phyloP scores from a whole-genome alignment of 2,329 filamentous ascomycete species.

The Colletotrichum eremochloae region DNA sequence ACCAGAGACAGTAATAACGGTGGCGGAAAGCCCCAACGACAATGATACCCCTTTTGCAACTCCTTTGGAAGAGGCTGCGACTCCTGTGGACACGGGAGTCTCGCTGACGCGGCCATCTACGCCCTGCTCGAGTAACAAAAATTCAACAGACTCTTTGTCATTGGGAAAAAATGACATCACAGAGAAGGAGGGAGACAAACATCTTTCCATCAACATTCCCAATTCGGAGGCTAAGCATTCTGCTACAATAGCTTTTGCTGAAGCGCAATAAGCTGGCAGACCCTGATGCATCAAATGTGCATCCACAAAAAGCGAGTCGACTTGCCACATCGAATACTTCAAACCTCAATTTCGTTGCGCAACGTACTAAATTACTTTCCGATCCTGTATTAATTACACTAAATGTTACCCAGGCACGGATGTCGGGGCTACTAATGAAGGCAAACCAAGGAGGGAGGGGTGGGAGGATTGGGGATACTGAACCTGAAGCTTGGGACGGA shows the following conservation, averaged over 20 bases:
- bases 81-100: not conserved
- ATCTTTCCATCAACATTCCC: slow-evolving; percentile 29
- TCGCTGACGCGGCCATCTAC: slow-evolving; percentile 26
- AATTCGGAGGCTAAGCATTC: not conserved
- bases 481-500: not conserved
- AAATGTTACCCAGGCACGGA: slow-evolving; percentile 5
- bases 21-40: not conserved
- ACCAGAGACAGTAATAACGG: not conserved
- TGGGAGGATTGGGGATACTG: not conserved
- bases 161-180: not conserved
- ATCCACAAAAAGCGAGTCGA: not conserved
- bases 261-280: not conserved
- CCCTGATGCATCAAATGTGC: not conserved
- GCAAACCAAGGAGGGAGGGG: slow-evolving; percentile 3
- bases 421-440: slow-evolving; percentile 33
- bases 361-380: slow-evolving; percentile 30
- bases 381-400: slow-evolving; percentile 38
- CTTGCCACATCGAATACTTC: not conserved
- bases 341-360: not conserved
- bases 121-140: slow-evolving; percentile 18
- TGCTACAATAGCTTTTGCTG: not conserved
- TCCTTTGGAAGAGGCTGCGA: slow-evolving; percentile 9
- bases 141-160: slow-evolving; percentile 20
- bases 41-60: slow-evolving; percentile 6
- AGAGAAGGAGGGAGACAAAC: slow-evolving; percentile 26